Conservation (phyloP, 805 yeast genomes). For the Wickerhamiella dianesei region DNA sequence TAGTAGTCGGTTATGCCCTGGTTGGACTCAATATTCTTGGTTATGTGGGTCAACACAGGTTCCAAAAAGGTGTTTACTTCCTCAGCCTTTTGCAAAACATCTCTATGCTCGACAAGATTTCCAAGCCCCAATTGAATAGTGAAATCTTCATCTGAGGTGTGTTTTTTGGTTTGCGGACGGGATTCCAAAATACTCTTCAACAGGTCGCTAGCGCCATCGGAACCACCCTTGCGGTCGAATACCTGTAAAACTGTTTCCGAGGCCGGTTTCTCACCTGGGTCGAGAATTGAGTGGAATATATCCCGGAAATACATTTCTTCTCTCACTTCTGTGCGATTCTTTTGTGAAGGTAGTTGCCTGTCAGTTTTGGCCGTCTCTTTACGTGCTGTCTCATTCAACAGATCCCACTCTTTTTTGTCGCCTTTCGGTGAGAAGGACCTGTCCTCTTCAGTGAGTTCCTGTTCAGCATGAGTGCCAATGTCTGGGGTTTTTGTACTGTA, state of each 20-base stretch:
- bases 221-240: not conserved
- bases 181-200: not conserved
- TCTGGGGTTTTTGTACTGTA: not conserved
- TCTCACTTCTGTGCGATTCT: not conserved
- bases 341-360: not conserved
- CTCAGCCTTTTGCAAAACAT: not conserved
- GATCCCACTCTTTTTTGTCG: not conserved
- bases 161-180: not conserved
- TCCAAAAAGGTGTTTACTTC: not conserved
- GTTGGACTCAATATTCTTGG: conserved; percentile 16
- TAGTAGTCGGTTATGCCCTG: conserved; percentile 19
- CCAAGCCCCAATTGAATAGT: not conserved
- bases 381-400: not conserved
- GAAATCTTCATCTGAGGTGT: not conserved
- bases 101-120: not conserved
- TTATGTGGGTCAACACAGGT: conserved; percentile 18
- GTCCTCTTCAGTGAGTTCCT: not conserved
- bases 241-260: not conserved
- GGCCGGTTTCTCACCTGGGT: not conserved
- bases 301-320: not conserved
- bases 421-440: not conserved
- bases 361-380: not conserved
- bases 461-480: not conserved
- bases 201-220: not conserved
- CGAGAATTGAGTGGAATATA: not conserved